Percentiles rank a stretch among this genome's conserved stretches.
phyloP scores from a whole-genome alignment of 2,329 filamentous ascomycete genomes.

The Mycocentrospora acerina region DNA sequence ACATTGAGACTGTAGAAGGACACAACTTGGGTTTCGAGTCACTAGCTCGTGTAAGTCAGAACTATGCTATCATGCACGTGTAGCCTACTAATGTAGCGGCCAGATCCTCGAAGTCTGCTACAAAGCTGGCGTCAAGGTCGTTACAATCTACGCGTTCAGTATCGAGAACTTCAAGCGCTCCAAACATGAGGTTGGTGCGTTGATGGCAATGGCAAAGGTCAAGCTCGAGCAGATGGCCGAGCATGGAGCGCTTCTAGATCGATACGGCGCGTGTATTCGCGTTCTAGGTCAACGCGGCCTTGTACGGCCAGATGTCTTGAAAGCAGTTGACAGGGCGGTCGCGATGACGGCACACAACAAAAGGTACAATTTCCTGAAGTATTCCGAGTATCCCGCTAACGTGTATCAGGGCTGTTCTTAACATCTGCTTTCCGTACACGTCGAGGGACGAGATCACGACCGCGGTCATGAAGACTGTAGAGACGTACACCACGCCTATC shows the following conservation, averaged over 20 bases:
- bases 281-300: conserved; percentile 83
- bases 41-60: conserved; percentile 69
- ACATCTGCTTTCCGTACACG: conserved; percentile 98
- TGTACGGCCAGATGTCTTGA: conserved; percentile 82
- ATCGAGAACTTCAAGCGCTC: conserved; percentile 99
- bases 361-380: conserved; percentile 54
- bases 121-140: conserved; percentile 92
- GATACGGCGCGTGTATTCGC: conserved; percentile 84
- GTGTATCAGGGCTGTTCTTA: conserved; percentile 63
- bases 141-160: conserved; percentile 97
- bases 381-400: conserved; percentile 6
- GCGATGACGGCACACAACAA: conserved; percentile 86
- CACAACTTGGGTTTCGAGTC: conserved; percentile 96
- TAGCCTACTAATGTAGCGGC: conserved; percentile 8
- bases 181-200: conserved; percentile 91
- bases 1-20: conserved; percentile 95
- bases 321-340: conserved; percentile 83
- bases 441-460: conserved; percentile 93
- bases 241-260: conserved; percentile 88
- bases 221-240: conserved; percentile 90
- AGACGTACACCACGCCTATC: conserved; percentile 77
- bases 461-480: conserved; percentile 82
- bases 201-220: conserved; percentile 97
- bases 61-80: not conserved
- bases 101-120: conserved; percentile 95